Base-by-base conservation (phyloP, 192 early-diverging fungal genomes). In the Coemansia sp. region DNA sequence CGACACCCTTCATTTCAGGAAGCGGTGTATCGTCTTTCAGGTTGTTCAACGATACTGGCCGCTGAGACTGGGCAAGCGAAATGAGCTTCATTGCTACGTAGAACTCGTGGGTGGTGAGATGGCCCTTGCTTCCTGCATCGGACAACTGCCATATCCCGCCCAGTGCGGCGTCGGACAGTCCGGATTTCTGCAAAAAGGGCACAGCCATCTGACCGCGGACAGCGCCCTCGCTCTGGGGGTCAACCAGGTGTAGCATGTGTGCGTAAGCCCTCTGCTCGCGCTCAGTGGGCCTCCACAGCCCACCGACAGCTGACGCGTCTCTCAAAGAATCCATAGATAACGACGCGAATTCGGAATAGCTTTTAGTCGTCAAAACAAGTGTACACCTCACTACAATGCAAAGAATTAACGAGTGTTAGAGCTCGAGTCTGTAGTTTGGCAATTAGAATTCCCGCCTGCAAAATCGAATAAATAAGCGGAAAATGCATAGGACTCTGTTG, bases 91-190 rank as follows among this genome's bases (percentile, higher is more conserved):
- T 69, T 9, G 91, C 92, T 33, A 90, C 86, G 60, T 77, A 83
- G 74, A 98, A 98, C 35, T 85, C 89, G 17, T 80, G 76, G 40
- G 83, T 79, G 20, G 87, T 89, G 52, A 95, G 75, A 32, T 85
- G 85, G 17, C 95, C 96, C 61, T 87, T 86, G 67, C 88, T 85
- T 29, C 92, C 88, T 3, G 81, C 60, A 71, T 95, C 93, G 7
- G 89, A 88, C n/a, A 90, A 75, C 46, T 93, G 85, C 96, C 96
- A 98, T 53, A 98, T 92, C 82, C 89, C 80, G 43, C 87, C 88
- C 15, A 93, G 78, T 17, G 83, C 69, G 15, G 81, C 71, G 23
- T 83, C 78, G 0, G 89, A 81, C 0, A 93, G 79, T n/a, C 86
- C 84, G 1, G 89, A 90, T 61, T 85, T 88, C 56, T 85, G 84